Base-by-base conservation (phyloP, 805 yeast genomes). In the Yarrowia alimentaria region DNA sequence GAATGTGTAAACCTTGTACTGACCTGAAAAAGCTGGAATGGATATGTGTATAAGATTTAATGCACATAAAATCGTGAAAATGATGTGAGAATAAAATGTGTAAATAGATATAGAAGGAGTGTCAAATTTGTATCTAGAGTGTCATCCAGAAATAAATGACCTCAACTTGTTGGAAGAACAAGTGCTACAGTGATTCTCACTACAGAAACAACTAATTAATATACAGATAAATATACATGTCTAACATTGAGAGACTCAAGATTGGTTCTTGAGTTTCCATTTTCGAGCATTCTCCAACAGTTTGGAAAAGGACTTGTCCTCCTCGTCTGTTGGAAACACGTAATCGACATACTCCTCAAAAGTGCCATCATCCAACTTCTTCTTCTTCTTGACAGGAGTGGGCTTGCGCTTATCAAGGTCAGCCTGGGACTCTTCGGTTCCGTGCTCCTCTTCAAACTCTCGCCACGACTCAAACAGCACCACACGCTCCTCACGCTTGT, bases 361-460 rank as follows among this genome's bases (percentile, higher is more conserved):
- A 2, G 71, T 60, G 2, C 78, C 81, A 38, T 72, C 76, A 3
- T 62, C 67, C 21, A 64, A 54, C 4, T 61, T 64, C 40, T 71
- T 67, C 18, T 74, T 65, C 57, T 74, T 71, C 56, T 72, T 77
- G 14, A 76, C 75, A 0, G 95, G 95, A 38, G 78, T 61, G 56
- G 81, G 75, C 20, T 64, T 63, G 12, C 42, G 18, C 14, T 25
- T 33, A 7, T 61, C 61, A 4, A 81, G 72, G 6, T 54, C 55
- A 1, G 60, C 61, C 11, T 67, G 56, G 0, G 75, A 57, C 5
- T 67, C 70, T 0, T 54, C 62, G 24, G 68, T 63, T 0, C 96
- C 96, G 61, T 87, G 78, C 2, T 63, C 64, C 31, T 66, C 58
- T 59, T 88, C 96, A 65, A 85, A 89, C 52, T 73, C 71, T 43